Base-by-base conservation (phyloP, 1,284 basidiomycete genomes). In the Cryptococcus hybrid region DNA sequence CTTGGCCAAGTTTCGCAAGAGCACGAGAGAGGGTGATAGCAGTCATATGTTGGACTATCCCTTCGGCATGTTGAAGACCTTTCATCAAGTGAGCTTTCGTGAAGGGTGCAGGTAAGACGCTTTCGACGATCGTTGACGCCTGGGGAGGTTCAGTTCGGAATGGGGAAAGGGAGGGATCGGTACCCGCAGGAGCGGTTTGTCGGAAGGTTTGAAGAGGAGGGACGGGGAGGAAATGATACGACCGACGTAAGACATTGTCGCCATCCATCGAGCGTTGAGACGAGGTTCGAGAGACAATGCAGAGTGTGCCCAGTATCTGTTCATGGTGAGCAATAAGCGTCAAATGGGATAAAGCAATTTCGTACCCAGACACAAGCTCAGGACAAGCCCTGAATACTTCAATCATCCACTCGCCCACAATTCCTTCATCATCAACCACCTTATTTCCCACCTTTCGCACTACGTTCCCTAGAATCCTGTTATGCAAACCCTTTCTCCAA, bases 251-350 rank as follows among this genome's bases (percentile, higher is more conserved):
- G 90, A 83, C 58, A 94, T 85, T 54, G 92, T 93, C 1, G 88
- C 85, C 37, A 96, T 85, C 92, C 92, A 97, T 67, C 88, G 86
- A 0, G 90, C 89, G 5, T 89, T 89, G 0, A 93, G 83, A 1
- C 90, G 84, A 0, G 93, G 92, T 63, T 97, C 93, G 6, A 96
- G 81, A 0, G 88, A 88, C 24, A 92, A 79, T 0, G 84, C 84
- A 3, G 85, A 87, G 38, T 83, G 83, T 13, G 85, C 76, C 89
- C 91, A 92, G 71, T 89, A 92, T 8, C 88, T 90, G 52, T 9
- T 45, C 59, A 15, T 51, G 3, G 60, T 62, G 24, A 2, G 81
- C 51, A 52, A 52, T 42, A 24, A 40, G 52, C 58, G 58, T 48
- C 37, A 44, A 9, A 38, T 58, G 62, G 35, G 68, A 36, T 15